Evolutionary conservation across 805 yeast species (phyloP).

Genomic region (Nematodospora valgi): DNA sequence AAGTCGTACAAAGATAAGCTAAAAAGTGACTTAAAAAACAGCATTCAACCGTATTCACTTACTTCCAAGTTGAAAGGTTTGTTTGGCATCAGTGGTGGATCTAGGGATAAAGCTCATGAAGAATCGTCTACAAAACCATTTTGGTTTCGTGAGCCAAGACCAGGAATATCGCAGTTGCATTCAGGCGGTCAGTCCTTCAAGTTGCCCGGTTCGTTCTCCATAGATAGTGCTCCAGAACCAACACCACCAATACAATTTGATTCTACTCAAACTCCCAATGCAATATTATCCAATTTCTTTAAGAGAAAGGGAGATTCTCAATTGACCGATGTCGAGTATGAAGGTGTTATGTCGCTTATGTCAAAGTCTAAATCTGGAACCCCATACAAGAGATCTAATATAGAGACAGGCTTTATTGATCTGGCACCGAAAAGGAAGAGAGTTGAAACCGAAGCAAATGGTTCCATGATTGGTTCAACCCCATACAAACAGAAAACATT

Average conservation of each 20-base stretch:
- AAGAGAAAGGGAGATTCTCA: slow-evolving; percentile 73
- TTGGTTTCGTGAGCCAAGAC: slow-evolving; percentile 9
- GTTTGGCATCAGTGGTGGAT: slow-evolving; percentile 16
- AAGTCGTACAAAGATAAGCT: slow-evolving; percentile 24
- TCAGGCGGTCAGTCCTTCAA: background rate
- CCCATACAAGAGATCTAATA: slow-evolving; percentile 5
- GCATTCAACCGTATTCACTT: slow-evolving; percentile 10
- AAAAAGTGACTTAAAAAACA: slow-evolving; percentile 6
- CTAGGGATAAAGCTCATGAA: background rate
- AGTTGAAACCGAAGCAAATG: slow-evolving; percentile 1
- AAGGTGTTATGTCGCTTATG: slow-evolving; percentile 70
- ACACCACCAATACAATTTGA: background rate
- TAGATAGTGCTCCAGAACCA: background rate
- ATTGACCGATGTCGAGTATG: slow-evolving; percentile 68
- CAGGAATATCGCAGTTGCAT: background rate
- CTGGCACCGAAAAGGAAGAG: slow-evolving; percentile 1
- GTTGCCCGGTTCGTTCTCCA: slow-evolving; percentile 5
- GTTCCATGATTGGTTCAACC: background rate
- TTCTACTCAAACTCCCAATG: slow-evolving; percentile 36
- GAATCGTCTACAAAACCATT: slow-evolving; percentile 4
- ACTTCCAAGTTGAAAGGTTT: slow-evolving; percentile 16
- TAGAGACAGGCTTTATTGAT: background rate
- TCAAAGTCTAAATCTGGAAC: slow-evolving; percentile 13
- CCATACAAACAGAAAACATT: slow-evolving; percentile 15
- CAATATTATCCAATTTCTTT: slow-evolving; percentile 65